phyloP scores from a whole-genome alignment of 495 filamentous ascomycete species.

The Penicillium pancosmium region DNA sequence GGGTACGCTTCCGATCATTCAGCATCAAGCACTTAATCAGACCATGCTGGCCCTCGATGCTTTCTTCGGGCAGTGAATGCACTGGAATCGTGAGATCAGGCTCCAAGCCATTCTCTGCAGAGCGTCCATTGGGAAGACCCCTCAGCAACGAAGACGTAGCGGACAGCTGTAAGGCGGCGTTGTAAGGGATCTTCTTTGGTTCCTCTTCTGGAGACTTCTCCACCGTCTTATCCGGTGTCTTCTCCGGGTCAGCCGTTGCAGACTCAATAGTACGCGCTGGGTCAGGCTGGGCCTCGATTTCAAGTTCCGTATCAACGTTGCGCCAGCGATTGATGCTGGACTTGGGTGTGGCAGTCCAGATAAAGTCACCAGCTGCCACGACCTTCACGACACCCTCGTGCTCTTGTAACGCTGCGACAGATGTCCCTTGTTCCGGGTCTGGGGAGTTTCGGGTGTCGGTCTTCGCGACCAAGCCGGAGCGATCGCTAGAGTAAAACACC shows the following conservation, averaged over 20 bases:
- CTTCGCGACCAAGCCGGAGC: slow-evolving; percentile 89
- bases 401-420: slow-evolving; percentile 85
- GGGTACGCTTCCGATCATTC: slow-evolving; percentile 84
- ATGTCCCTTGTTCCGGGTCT: slow-evolving; percentile 88
- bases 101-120: slow-evolving; percentile 61
- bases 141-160: slow-evolving; percentile 76
- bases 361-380: slow-evolving; percentile 73
- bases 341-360: slow-evolving; percentile 93
- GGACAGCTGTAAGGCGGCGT: slow-evolving; percentile 76
- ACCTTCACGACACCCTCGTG: slow-evolving; percentile 87
- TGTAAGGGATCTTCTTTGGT: slow-evolving; percentile 72
- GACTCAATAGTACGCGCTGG: slow-evolving; percentile 51
- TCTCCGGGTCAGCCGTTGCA: slow-evolving; percentile 7
- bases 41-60: slow-evolving; percentile 93
- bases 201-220: slow-evolving; percentile 14
- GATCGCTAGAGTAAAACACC: slow-evolving; percentile 92
- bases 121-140: slow-evolving; percentile 54
- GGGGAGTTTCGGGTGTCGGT: slow-evolving; percentile 79
- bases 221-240: not conserved
- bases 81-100: slow-evolving; percentile 64
- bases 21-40: slow-evolving; percentile 90
- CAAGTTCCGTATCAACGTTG: slow-evolving; percentile 76
- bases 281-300: slow-evolving; percentile 56
- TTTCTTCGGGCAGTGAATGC: slow-evolving; percentile 75
- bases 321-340: slow-evolving; percentile 95